Evolutionary conservation across 257 asterid species (phyloP), one percentile per base, ranked within the genome.

Genomic region (Marsdenia floribunda): DNA sequence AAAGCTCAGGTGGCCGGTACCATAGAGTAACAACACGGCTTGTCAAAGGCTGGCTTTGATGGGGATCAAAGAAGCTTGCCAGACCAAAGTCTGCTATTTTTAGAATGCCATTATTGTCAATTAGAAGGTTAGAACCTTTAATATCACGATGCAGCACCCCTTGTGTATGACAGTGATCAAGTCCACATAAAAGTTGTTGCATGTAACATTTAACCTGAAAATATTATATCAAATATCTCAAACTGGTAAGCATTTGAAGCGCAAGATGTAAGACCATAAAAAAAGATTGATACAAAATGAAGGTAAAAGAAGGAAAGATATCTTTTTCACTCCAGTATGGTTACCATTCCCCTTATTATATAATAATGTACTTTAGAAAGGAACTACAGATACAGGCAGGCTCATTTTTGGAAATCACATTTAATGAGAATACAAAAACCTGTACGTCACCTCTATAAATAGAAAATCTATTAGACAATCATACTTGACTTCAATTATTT

Each of bases 1-100:
- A 88, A 79, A 93, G 97, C 82, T 93, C 98, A 14, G 97, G 98
- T 47, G 98, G 98, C 11, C 98, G 91, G 73, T 93, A 93, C 98
- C 98, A 93, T 35, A 93, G 88, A 54, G 98, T 93, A 70, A 93
- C 98, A 67, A 93, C 98, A 68, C 98, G 98, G 81, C 98, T 91
- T 10, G 98, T 93, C 46, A 88, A 80, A 19, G 97, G 93, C 78
- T 90, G 97, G 76, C 73, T 87, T 73, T 91, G 97, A 79, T 76
- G 83, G 75, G 91, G 92, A 73, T 91, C 96, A 71, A 83, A 93
- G 65, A 87, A 82, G 79, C 96, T 93, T 54, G 98, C 98, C 72
- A 93, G 87, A 72, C 98, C 98, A 85, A 93, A 93, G 78, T 93
- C 98, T 4, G 97, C 98, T 79, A 93, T 91, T 88, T 93, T 93